Conservation (phyloP, 257 asterid species). For the Handroanthus guayacan region DNA sequence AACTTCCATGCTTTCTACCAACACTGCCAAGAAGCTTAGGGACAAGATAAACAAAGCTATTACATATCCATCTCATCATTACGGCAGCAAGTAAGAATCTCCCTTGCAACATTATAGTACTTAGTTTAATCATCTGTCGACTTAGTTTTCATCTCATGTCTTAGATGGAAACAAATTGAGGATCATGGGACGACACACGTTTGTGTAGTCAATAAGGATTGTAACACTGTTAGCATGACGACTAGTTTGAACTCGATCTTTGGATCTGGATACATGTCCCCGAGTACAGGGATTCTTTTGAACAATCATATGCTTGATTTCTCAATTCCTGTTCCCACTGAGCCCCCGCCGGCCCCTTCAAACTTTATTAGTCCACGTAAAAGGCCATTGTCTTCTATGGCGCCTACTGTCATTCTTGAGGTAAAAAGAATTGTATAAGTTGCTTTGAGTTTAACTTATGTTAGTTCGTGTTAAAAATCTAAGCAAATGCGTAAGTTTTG, state of each 20-base stretch:
- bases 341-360: constrained; percentile 51
- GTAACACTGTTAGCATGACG: constrained; percentile 53
- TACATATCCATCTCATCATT: constrained; percentile 47
- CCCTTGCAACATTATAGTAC: too few species aligned
- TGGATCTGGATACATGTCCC: constrained; percentile 46
- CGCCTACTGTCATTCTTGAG: constrained; percentile 50
- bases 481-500: not conserved
- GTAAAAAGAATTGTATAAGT: constrained; percentile 15
- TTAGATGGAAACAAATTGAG: constrained; percentile 48
- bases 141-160: not conserved
- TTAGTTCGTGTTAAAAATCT: not conserved
- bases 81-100: constrained; percentile 49
- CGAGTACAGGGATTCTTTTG: constrained; percentile 53
- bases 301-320: constrained; percentile 61
- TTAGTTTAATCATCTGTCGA: not conserved
- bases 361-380: constrained; percentile 51
- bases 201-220: constrained; percentile 45
- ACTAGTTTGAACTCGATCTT: constrained; percentile 44
- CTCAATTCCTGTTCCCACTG: constrained; percentile 40
- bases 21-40: constrained; percentile 41
- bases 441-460: not conserved
- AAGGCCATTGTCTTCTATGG: constrained; percentile 59
- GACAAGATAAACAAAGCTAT: constrained; percentile 44
- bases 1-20: constrained; percentile 46
- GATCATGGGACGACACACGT: constrained; percentile 59